Evolutionary conservation across 1,139 yeast species (phyloP).

Genomic region (Debaryomyces psychrophilus): DNA sequence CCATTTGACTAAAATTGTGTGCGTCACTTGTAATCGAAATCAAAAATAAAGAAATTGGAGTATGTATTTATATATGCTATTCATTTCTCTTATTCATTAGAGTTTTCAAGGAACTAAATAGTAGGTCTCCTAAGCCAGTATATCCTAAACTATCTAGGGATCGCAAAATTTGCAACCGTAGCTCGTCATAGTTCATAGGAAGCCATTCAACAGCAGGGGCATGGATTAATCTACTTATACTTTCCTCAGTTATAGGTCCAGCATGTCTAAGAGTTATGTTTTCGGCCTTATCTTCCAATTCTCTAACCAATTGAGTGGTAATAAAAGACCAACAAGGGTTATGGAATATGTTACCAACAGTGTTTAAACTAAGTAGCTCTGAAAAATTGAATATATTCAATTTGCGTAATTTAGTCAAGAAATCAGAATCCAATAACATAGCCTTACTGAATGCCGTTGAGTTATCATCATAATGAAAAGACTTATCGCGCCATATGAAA

Average conservation of each 20-base stretch:
- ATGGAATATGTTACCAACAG: slow-evolving; percentile 55
- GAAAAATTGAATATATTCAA: slow-evolving; percentile 32
- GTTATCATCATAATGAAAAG: slow-evolving; percentile 22
- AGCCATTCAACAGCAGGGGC: slow-evolving; percentile 34
- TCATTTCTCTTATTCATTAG: slow-evolving; percentile 28
- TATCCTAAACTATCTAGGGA: slow-evolving; percentile 41
- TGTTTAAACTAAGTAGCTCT: slow-evolving; percentile 27
- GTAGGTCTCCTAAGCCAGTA: slow-evolving; percentile 45
- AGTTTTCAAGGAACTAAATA: slow-evolving; percentile 51
- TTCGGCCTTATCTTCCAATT: slow-evolving; percentile 46
- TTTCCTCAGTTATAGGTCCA: slow-evolving; percentile 47
- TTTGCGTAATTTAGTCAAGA: slow-evolving; percentile 40
- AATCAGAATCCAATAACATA: slow-evolving; percentile 43
- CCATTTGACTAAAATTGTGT: not conserved
- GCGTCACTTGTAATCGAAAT: not conserved
- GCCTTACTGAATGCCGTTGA: slow-evolving; percentile 32
- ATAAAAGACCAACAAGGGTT: slow-evolving; percentile 57
- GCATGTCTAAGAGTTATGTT: slow-evolving; percentile 39
- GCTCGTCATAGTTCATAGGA: slow-evolving; percentile 34
- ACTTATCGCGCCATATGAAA: slow-evolving; percentile 62
- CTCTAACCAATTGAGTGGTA: slow-evolving; percentile 48
- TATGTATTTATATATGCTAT: not conserved
- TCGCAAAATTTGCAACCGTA: slow-evolving; percentile 42
- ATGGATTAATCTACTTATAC: slow-evolving; percentile 26
- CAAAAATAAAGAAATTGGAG: too few species aligned